These are phyloP conservation scores for Acanthochlamys bracteata DNA, from an alignment of 106 monocot species.

Conservation along the genomic window DNA sequence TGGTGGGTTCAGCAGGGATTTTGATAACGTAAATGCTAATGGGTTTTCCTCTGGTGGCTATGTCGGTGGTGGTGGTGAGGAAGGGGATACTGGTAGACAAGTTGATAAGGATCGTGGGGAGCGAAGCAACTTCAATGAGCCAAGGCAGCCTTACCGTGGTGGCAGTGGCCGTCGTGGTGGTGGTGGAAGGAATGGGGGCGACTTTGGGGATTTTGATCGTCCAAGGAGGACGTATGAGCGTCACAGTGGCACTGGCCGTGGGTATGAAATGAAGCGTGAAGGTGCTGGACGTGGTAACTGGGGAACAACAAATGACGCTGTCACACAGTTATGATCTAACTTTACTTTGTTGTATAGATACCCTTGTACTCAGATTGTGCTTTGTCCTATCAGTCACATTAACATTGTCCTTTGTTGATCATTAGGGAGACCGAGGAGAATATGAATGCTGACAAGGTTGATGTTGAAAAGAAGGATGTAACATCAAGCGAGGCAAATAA, in stretches of 20 bases:
- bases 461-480: conserved; percentile 21
- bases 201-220: conserved; percentile 35
- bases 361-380: too few species aligned
- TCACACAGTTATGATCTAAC: conserved; percentile 44
- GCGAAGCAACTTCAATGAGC: conserved; percentile 7
- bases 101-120: conserved; percentile 37
- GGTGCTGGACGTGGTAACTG: conserved; percentile 92
- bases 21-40: conserved; percentile 36
- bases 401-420: neutral
- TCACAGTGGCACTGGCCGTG: conserved; percentile 81
- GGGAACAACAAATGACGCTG: conserved; percentile 64
- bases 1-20: conserved; percentile 26
- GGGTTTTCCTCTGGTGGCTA: conserved; percentile 12
- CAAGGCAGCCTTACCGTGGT: conserved; percentile 48
- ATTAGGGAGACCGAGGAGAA: conserved; percentile 17
- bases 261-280: conserved; percentile 72
- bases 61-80: conserved; percentile 18
- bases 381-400: neutral
- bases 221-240: conserved; percentile 58
- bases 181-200: conserved; percentile 33
- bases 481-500: conserved; percentile 18
- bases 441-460: conserved; percentile 2
- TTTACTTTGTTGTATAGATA: neutral
- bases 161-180: conserved; percentile 39
- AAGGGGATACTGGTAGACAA: conserved; percentile 20